Conservation (phyloP, 1,284 basidiomycete species). For the Puccinia coronata region DNA sequence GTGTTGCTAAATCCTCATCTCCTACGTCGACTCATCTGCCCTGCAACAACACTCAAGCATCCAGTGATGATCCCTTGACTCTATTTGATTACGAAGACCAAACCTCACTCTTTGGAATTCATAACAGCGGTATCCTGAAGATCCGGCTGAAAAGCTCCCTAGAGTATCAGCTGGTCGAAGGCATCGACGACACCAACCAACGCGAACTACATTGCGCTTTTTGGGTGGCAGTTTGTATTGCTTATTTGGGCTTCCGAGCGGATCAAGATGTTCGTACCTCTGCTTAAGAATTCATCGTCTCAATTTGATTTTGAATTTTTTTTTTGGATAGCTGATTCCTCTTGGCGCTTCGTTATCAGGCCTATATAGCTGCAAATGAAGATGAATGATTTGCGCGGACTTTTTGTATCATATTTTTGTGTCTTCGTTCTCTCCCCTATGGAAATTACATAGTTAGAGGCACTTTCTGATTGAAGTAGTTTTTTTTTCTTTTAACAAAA, state of each 20-base stretch:
- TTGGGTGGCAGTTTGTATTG: conserved; percentile 33
- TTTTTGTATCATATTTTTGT: background rate
- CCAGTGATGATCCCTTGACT: background rate
- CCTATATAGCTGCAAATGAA: conserved; percentile 21
- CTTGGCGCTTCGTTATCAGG: background rate
- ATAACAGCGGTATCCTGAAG: conserved; percentile 10
- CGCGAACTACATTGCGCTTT: conserved; percentile 16
- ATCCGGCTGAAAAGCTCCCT: background rate
- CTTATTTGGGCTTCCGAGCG: conserved; percentile 26
- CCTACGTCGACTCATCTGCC: background rate
- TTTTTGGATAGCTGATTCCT: background rate
- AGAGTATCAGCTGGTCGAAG: background rate
- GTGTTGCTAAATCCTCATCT: background rate
- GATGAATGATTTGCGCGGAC: background rate
- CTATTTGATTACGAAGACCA: conserved; percentile 30
- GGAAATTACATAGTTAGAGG: background rate
- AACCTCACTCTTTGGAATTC: conserved; percentile 32
- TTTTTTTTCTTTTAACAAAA: background rate
- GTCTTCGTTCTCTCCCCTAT: background rate
- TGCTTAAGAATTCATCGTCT: background rate
- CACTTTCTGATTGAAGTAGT: background rate
- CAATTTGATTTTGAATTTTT: background rate
- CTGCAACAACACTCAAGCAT: background rate
- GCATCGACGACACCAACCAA: background rate
- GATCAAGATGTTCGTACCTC: conserved; percentile 22